Percentiles rank a stretch among this genome's conserved stretches.
phyloP scores from a whole-genome alignment of 2,329 filamentous ascomycete genomes.

The Cercospora sp. region DNA sequence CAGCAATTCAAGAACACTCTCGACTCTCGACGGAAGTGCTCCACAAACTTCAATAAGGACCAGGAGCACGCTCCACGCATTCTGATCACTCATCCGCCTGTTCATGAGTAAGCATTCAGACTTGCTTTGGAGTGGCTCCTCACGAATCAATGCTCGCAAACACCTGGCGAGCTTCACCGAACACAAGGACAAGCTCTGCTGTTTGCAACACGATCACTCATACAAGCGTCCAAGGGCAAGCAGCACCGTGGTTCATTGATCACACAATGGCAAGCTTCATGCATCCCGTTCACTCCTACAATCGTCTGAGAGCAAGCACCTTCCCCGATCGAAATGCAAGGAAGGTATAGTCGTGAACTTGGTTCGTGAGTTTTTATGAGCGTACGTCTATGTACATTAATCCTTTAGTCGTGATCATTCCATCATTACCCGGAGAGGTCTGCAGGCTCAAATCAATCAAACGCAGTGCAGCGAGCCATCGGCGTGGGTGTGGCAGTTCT shows the following conservation, averaged over 20 bases:
- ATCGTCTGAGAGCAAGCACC: not conserved
- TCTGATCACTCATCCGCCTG: not conserved
- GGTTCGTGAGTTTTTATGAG: not conserved
- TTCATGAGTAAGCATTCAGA: not conserved
- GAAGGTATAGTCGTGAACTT: not conserved
- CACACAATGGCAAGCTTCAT: not conserved
- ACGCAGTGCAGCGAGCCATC: slow-evolving; percentile 32
- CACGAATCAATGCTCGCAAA: not conserved
- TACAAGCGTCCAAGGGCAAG: not conserved
- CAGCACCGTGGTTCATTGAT: not conserved
- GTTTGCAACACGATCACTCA: not conserved
- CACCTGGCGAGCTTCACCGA: not conserved
- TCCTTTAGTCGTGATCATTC: slow-evolving; percentile 9
- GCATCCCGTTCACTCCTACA: not conserved
- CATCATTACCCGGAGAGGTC: slow-evolving; percentile 4
- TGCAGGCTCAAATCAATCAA: not conserved
- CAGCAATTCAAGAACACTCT: not conserved
- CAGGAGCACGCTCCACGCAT: not conserved
- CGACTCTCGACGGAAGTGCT: not conserved
- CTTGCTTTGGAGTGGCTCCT: not conserved
- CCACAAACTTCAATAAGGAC: not conserved
- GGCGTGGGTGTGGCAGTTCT: slow-evolving; percentile 33
- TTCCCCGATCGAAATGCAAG: not conserved
- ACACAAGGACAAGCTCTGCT: not conserved
- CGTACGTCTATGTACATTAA: slow-evolving; percentile 9